phyloP scores from a whole-genome alignment of 2,329 filamentous ascomycete species.

The Sclerotinia trifoliorum region DNA sequence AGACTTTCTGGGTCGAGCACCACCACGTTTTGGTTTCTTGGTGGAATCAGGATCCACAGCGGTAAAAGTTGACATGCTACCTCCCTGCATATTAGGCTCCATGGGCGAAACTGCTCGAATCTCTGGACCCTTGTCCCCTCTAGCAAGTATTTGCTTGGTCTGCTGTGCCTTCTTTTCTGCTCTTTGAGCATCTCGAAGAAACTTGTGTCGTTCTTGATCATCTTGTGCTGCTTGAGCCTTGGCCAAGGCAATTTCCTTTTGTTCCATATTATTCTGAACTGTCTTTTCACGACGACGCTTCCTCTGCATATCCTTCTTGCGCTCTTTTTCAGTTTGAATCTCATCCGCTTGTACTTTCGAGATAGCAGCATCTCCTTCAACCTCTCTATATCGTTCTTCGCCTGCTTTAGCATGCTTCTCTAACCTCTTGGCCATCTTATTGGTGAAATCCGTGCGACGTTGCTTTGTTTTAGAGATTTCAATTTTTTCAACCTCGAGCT shows the following conservation, averaged over 20 bases:
- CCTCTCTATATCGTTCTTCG: conserved; percentile 71
- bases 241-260: conserved; percentile 79
- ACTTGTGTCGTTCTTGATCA: conserved; percentile 76
- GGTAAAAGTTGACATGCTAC: conserved; percentile 79
- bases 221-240: conserved; percentile 77
- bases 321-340: conserved; percentile 91
- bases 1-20: conserved; percentile 79
- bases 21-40: conserved; percentile 51
- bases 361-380: conserved; percentile 77
- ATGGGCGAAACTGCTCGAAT: conserved; percentile 65
- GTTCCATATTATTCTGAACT: conserved; percentile 87
- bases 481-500: conserved; percentile 59
- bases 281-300: conserved; percentile 95
- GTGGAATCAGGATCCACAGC: conserved; percentile 50
- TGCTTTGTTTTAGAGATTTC: conserved; percentile 66
- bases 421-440: conserved; percentile 59
- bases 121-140: conserved; percentile 77
- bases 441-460: conserved; percentile 59
- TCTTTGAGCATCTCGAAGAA: conserved; percentile 81
- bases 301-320: conserved; percentile 99
- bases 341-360: conserved; percentile 87
- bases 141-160: conserved; percentile 82
- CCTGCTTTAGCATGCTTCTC: conserved; percentile 67
- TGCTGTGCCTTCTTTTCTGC: conserved; percentile 91
- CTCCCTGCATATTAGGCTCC: conserved; percentile 79